Evolutionary conservation across 495 filamentous ascomycete species (phyloP).

Genomic region (Cercophora scortea): DNA sequence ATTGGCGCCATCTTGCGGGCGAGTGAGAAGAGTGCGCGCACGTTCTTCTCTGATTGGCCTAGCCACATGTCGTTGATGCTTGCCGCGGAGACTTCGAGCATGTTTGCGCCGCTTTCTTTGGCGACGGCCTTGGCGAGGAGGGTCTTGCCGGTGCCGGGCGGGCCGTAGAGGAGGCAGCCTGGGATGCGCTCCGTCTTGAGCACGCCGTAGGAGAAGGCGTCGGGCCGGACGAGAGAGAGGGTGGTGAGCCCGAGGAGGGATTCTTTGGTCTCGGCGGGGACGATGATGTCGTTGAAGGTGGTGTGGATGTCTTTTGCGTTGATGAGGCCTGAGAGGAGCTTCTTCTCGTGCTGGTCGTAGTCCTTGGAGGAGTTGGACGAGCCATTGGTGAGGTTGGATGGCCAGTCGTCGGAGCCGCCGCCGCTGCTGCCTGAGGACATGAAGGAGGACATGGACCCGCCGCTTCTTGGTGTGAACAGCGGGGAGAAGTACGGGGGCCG

Average conservation of each 20-base stretch:
- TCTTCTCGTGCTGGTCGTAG: conserved; percentile 63
- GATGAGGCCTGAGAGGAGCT: conserved; percentile 71
- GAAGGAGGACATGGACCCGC: background rate
- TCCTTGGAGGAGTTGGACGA: conserved; percentile 9
- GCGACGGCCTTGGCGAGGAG: conserved; percentile 92
- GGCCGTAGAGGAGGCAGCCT: conserved; percentile 85
- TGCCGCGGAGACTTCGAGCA: conserved; percentile 48
- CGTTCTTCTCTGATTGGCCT: conserved; percentile 94
- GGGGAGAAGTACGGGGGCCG: conserved; percentile 25
- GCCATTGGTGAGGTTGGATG: background rate
- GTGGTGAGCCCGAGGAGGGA: conserved; percentile 84
- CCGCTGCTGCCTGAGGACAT: background rate
- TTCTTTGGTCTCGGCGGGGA: conserved; percentile 74
- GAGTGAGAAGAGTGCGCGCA: conserved; percentile 82
- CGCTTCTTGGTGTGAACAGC: conserved; percentile 1
- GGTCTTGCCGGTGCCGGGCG: conserved; percentile 94
- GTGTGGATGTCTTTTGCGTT: conserved; percentile 74
- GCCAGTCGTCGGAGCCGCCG: background rate
- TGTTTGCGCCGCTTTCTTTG: conserved; percentile 85
- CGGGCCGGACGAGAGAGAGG: conserved; percentile 78
- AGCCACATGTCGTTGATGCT: conserved; percentile 95
- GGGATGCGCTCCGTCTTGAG: conserved; percentile 85
- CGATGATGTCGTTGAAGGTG: conserved; percentile 78
- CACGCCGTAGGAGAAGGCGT: conserved; percentile 94
- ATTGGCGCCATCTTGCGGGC: conserved; percentile 90